Conservation (phyloP, 768 basidiomycete genomes). For the Suillus sp. region DNA sequence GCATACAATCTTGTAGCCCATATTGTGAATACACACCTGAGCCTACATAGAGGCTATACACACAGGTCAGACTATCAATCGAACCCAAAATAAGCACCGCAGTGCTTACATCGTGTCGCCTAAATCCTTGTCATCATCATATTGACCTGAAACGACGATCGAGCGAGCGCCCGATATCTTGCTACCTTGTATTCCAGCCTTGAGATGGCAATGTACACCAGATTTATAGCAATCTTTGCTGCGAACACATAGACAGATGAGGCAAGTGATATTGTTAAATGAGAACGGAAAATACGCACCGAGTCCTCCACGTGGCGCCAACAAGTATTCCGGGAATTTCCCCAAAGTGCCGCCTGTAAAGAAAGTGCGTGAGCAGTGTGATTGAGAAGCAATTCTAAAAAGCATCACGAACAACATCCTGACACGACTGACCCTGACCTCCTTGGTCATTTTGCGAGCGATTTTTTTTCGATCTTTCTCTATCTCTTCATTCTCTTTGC, state of each 20-base stretch:
- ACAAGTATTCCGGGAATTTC: constrained; percentile 25
- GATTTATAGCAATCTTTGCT: constrained; percentile 15
- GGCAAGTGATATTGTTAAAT: neutral
- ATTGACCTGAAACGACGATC: constrained; percentile 22
- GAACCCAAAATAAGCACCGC: neutral
- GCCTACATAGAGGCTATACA: constrained; percentile 30
- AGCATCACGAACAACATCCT: neutral
- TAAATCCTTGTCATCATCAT: constrained; percentile 27
- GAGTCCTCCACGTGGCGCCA: constrained; percentile 21
- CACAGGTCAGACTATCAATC: constrained; percentile 5
- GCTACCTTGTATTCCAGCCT: constrained; percentile 27
- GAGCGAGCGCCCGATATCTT: constrained; percentile 18
- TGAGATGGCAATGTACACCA: constrained; percentile 21
- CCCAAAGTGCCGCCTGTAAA: constrained; percentile 25
- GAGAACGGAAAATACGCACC: constrained; percentile 16
- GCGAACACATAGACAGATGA: neutral
- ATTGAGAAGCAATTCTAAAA: constrained; percentile 4
- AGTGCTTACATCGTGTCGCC: constrained; percentile 28
- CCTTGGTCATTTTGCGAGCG: neutral
- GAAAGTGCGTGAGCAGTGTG: neutral
- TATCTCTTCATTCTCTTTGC: neutral
- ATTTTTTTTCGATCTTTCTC: neutral
- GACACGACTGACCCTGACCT: neutral
- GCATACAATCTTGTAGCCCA: neutral
- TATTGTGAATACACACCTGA: constrained; percentile 5